A percentile compares a stretch with the other conserved stretches of the same genome.
These are phyloP conservation scores for Coelastrella sp. DNA, from an alignment of 139 green algal species.

Conservation along the genomic window DNA sequence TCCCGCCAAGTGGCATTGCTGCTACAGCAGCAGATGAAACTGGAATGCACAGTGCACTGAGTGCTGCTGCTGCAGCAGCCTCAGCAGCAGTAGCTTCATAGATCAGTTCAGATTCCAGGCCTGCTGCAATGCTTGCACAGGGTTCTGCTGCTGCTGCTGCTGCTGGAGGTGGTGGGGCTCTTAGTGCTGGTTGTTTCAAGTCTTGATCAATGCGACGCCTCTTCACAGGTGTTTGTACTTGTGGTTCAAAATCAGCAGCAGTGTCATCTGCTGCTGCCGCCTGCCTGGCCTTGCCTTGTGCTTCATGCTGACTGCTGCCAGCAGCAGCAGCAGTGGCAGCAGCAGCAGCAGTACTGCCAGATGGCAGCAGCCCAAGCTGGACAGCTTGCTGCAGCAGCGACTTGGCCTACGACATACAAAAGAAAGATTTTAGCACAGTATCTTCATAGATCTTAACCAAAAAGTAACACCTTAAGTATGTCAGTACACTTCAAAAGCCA, in stretches of 20 bases:
- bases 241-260: too few relatives aligned
- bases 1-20: not conserved
- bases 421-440: not conserved
- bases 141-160: not conserved
- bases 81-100: not conserved
- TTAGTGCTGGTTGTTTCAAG: too few relatives aligned
- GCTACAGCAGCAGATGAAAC: too few relatives aligned
- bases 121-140: not conserved
- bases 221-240: too few relatives aligned
- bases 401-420: not conserved
- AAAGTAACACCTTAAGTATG: not conserved
- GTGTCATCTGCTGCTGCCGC: not conserved
- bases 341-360: not conserved
- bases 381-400: too few relatives aligned
- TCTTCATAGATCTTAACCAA: not conserved
- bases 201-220: too few relatives aligned
- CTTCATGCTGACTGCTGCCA: not conserved
- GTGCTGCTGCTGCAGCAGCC: not conserved
- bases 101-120: not conserved
- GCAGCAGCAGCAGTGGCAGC: not conserved
- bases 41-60: too few relatives aligned
- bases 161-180: not conserved
- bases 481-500: not conserved
- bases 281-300: not conserved
- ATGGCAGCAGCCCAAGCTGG: not conserved